Conservation (phyloP, 345 rosid species). For the Raphanus sativus region DNA sequence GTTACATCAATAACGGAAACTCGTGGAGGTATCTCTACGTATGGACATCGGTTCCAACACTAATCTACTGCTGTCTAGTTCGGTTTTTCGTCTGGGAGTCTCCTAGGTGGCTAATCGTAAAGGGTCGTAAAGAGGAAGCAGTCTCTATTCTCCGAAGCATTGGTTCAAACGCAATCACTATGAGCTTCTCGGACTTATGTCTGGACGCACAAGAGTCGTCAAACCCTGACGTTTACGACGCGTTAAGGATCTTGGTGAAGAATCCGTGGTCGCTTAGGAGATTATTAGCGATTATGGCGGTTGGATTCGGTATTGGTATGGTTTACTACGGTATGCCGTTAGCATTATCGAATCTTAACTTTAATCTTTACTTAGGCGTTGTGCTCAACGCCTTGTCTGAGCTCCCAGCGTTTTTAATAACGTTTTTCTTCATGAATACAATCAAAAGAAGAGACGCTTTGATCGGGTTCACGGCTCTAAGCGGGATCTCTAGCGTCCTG, state of each 20-base stretch:
- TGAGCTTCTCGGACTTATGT: slow-evolving; percentile 39
- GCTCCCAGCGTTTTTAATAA: slow-evolving; percentile 51
- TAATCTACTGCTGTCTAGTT: slow-evolving; percentile 33
- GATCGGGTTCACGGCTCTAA: slow-evolving; percentile 42
- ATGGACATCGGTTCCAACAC: slow-evolving; percentile 48
- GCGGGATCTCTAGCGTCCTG: slow-evolving; percentile 47
- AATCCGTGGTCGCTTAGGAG: slow-evolving; percentile 53
- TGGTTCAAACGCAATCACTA: slow-evolving; percentile 29
- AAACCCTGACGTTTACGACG: slow-evolving; percentile 44
- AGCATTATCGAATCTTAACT: slow-evolving; percentile 47
- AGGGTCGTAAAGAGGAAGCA: slow-evolving; percentile 56
- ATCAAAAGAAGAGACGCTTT: slow-evolving; percentile 46
- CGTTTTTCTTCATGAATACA: slow-evolving; percentile 47
- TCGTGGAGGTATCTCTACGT: slow-evolving; percentile 51
- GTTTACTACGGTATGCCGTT: slow-evolving; percentile 75
- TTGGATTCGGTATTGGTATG: slow-evolving; percentile 60
- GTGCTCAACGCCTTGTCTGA: slow-evolving; percentile 61
- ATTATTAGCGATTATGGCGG: slow-evolving; percentile 35
- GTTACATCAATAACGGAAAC: slow-evolving; percentile 44
- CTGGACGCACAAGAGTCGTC: slow-evolving; percentile 35
- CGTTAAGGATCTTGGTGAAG: slow-evolving; percentile 46
- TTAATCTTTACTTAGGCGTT: slow-evolving; percentile 61
- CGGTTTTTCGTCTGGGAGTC: slow-evolving; percentile 45
- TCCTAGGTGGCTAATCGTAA: slow-evolving; percentile 56
- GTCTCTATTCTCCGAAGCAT: slow-evolving; percentile 45